Evolutionary conservation across 331 rosid genomes (phyloP).

Genomic region (Malus hybrid): DNA sequence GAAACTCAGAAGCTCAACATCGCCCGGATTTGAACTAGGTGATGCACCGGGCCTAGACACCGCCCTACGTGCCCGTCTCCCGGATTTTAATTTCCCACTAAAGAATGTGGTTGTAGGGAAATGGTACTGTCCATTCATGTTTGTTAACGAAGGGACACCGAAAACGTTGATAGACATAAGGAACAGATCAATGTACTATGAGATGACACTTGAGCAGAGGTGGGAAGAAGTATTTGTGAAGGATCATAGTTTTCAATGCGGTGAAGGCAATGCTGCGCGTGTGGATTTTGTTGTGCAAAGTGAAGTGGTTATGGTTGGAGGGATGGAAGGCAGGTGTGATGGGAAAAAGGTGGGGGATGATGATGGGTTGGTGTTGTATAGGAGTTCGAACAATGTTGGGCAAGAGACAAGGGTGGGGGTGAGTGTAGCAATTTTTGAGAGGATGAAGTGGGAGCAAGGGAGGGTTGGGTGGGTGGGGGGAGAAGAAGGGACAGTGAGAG

Average conservation of each 20-base stretch:
- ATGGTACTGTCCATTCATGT: slow-evolving; percentile 83
- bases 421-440: slow-evolving; percentile 22
- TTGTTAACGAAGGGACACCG: slow-evolving; percentile 45
- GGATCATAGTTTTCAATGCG: neutral
- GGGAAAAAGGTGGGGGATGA: slow-evolving; percentile 4
- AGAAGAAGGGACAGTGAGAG: slow-evolving; percentile 18
- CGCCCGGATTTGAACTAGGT: slow-evolving; percentile 23
- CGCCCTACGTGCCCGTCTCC: slow-evolving; percentile 34
- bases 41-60: slow-evolving; percentile 53
- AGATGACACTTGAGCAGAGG: slow-evolving; percentile 63
- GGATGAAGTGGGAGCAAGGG: slow-evolving; percentile 30
- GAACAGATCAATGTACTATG: slow-evolving; percentile 51
- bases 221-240: slow-evolving; percentile 54
- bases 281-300: slow-evolving; percentile 45
- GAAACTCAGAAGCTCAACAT: slow-evolving; percentile 30
- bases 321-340: slow-evolving; percentile 29
- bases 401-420: slow-evolving; percentile 16
- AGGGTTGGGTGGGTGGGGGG: slow-evolving; percentile 21
- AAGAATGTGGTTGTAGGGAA: slow-evolving; percentile 56
- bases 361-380: slow-evolving; percentile 16
- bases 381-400: slow-evolving; percentile 3
- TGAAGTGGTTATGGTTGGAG: slow-evolving; percentile 39
- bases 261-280: slow-evolving; percentile 19
- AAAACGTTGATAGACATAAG: slow-evolving; percentile 34
- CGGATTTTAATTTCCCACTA: slow-evolving; percentile 38